These are phyloP conservation scores for Nannochloropsis salina DNA, from an alignment of 108 stramenopile genomes.

Conservation along the genomic window DNA sequence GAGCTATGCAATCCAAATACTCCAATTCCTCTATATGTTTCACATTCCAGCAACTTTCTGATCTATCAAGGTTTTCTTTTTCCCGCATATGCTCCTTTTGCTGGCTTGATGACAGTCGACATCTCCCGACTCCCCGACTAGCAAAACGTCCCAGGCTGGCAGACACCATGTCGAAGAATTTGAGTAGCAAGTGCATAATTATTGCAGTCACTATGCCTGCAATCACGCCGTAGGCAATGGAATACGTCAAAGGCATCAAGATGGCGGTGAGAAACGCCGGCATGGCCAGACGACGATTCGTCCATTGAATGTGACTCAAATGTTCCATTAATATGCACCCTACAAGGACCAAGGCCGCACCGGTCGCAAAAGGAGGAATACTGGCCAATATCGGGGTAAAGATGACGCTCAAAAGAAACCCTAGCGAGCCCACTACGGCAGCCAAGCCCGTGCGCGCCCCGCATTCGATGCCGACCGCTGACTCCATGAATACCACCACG, in stretches of 20 bases:
- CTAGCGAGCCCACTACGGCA: not conserved
- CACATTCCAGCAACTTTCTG: too few relatives aligned
- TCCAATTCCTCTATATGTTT: too few relatives aligned
- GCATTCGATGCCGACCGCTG: not conserved
- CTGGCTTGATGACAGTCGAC: too few relatives aligned
- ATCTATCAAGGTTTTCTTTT: too few relatives aligned
- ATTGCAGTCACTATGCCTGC: slow-evolving; percentile 44
- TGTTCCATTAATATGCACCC: not conserved
- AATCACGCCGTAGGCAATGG: slow-evolving; percentile 69
- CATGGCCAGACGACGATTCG: not conserved
- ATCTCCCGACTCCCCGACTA: too few relatives aligned
- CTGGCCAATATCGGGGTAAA: not conserved
- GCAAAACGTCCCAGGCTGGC: too few relatives aligned
- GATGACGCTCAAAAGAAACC: not conserved
- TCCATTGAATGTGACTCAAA: not conserved
- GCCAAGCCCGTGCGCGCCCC: not conserved
- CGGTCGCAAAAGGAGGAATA: not conserved
- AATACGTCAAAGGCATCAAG: slow-evolving; percentile 56
- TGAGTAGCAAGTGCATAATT: too few relatives aligned
- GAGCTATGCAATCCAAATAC: too few relatives aligned
- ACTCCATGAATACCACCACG: not conserved
- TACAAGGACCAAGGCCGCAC: not conserved
- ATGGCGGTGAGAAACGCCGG: not conserved
- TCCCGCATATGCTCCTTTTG: too few relatives aligned
- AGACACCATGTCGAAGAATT: too few relatives aligned